Base-by-base conservation (phyloP, 805 yeast genomes). In the Myxozyma geophila region DNA sequence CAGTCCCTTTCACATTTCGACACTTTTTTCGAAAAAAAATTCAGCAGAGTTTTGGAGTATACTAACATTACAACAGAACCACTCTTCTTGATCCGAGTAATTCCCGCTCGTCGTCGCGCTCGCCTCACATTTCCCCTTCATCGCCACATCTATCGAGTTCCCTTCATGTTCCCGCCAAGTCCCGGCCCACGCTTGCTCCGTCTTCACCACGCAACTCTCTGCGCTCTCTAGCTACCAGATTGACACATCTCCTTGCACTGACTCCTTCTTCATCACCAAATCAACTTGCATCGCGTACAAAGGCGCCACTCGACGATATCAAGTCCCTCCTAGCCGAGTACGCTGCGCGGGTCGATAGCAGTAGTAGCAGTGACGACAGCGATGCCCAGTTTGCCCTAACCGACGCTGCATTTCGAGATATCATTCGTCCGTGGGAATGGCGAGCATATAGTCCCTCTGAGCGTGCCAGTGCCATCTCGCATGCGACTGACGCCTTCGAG, bases 221-320 rank as follows among this genome's bases (percentile, higher is more conserved):
- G 40, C 54, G 69, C 19, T 67, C 70, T 17, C 68, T 72, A 33
- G 60, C 71, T n/a, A 72, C 67, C 68, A 78, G 81, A 57, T 74
- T 83, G 44, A 69, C 82, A 23, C 81, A 81, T 65, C 71, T 80
- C 33, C 69, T 83, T 43, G 83, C 87, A 0, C 71, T 83, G 48
- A 86, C 85, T 0, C 62, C 59, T 35, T 85, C 86, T 1, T 72
- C 74, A 17, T 70, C 82, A 0, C 66, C 72, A 1, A 67, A 70
- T 2, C 74, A 73, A 1, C 67, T 83, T 12, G 63, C 74, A 8
- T 65, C 67, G 39, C 70, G 74, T 23, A 72, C 78, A 0, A 75
- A 75, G 54, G 63, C 74, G 28, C 43, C 71, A 2, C 54, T 63
- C 7, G 59, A 64, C 5, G 80, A 76, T 15, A 70, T 77, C 9